Evolutionary conservation across 2,329 filamentous ascomycete species (phyloP), one percentile per base, ranked within the genome.

Genomic region (Kalaharituber pfeilii): DNA sequence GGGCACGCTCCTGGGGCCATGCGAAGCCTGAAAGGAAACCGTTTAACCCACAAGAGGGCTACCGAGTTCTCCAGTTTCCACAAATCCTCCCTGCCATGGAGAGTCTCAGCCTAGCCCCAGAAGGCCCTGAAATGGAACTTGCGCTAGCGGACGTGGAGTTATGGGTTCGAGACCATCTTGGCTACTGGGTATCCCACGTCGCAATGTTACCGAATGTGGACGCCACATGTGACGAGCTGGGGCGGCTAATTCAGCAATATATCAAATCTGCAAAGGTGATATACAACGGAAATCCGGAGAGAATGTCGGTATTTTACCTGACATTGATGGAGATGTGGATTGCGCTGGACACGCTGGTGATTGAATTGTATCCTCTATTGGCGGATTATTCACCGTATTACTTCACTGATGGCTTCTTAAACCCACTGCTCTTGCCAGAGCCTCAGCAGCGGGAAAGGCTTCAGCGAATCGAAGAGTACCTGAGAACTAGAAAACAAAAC

Each of bases 271-370:
- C 69, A 0, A 39, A 26, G 0, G 0, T 1, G 0, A 7, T 29
- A 0, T 79, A 78, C 44, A 2, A 52, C 0, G 57, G 51, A 0
- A 69, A 71, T 1, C 73, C 78, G 0, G 71, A 75, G 56, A 66
- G 65, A 0, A 60, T 67, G 0, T 82, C 79, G 0, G 57, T 72
- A 3, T 79, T 80, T 73, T 54, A 78, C 2, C 68, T 82, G 0
- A 76, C 72, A 0, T 60, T 75, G 0, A 59, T 78, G 2, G 76
- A 81, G 53, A 63, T 82, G 0, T 82, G 79, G 79, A 62, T 76
- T 6, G 74, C 73, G 0, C 71, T 73, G 28, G 78, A 82, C 56
- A 72, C 67, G 51, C 67, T 68, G 1, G 72, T 72, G 0, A 65
- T 69, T 1, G 13, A 53, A 1, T 53, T 65, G 0, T 66, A 69